Evolutionary conservation across 345 rosid genomes (phyloP), one percentile per base, ranked within the genome.

Genomic region (Boechera stricta): DNA sequence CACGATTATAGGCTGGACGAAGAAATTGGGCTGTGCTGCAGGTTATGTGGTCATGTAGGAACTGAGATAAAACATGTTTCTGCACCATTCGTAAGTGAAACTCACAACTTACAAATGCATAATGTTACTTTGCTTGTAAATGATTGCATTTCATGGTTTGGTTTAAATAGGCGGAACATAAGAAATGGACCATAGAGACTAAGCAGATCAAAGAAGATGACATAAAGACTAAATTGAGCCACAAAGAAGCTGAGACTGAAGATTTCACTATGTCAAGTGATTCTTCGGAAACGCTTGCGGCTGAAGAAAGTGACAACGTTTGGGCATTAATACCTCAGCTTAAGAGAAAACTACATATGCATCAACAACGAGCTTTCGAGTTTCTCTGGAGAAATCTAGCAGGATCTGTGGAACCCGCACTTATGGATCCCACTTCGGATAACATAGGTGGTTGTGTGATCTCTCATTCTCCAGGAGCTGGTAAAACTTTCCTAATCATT

Each of bases 391-490:
- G 52, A 77, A 95, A 95, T 51, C 61, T 87, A 38, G 88, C 99
- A 3, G 98, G 98, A 52, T 89, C 96, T 47, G 48, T 88, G 64
- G 84, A 80, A 10, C 98, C 98, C 2, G 73, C 86, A 16, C 73
- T 31, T 2, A 95, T 89, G 91, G 84, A 85, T 36, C 73, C 81
- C 9, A 29, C 82, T 64, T 80, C 90, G 4, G 87, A 77, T 64
- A 85, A 77, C 12, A 80, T 80, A 4, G 99, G 98, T 48, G 98
- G 99, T 28, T 95, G 99, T 80, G 99, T 89, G 21, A 74, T 95
- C 44, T 95, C 98, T 73, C 98, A 95, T 83, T 67, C 99, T 33
- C 98, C 99, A 2, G 99, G 98, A 57, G 94, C 98, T 32, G 99
- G 99, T 32, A 95, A 95, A 80, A 91, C 96, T 10, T 89, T 95